phyloP scores from a whole-genome alignment of 1,139 yeast genomes.

The Diutina neorugosa region DNA sequence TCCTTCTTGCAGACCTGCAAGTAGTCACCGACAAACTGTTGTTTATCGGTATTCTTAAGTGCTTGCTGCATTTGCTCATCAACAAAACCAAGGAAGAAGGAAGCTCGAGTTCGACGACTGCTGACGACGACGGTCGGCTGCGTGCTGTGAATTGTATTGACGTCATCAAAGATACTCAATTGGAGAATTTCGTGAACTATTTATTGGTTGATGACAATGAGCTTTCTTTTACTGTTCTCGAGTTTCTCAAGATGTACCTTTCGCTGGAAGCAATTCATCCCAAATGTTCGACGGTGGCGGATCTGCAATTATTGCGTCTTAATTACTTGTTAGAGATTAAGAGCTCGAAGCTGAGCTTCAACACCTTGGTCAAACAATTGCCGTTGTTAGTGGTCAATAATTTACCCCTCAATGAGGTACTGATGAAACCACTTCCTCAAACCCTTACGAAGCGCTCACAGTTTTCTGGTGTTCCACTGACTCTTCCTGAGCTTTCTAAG shows the following conservation, averaged over 20 bases:
- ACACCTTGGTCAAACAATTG: slow-evolving; percentile 41
- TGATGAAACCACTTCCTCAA: slow-evolving; percentile 11
- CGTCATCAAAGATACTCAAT: slow-evolving; percentile 21
- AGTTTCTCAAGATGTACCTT: slow-evolving; percentile 27
- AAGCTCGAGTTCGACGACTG: slow-evolving; percentile 11
- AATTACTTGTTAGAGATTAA: slow-evolving; percentile 20
- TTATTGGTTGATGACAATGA: slow-evolving; percentile 28
- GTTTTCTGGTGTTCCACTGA: slow-evolving; percentile 37
- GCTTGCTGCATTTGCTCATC: slow-evolving; percentile 29
- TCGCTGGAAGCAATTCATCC: slow-evolving; percentile 28
- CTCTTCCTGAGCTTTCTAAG: slow-evolving; percentile 46
- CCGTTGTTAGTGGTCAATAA: slow-evolving; percentile 44
- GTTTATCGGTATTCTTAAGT: slow-evolving; percentile 30
- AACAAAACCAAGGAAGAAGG: slow-evolving; percentile 9
- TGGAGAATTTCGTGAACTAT: slow-evolving; percentile 19
- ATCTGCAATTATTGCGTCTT: slow-evolving; percentile 24
- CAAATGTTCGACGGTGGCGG: slow-evolving; percentile 17
- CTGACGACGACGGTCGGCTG: slow-evolving; percentile 10
- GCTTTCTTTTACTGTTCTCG: slow-evolving; percentile 20
- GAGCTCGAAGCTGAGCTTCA: slow-evolving; percentile 23
- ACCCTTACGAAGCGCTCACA: slow-evolving; percentile 24
- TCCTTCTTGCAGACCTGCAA: slow-evolving; percentile 34
- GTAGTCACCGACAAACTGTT: slow-evolving; percentile 44
- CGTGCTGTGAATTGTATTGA: slow-evolving; percentile 30
- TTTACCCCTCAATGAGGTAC: slow-evolving; percentile 11